A percentile compares a stretch with the other conserved stretches of the same genome.
These are phyloP conservation scores for Bipolaris cookei DNA, from an alignment of 2,329 filamentous ascomycete genomes.

Conservation along the genomic window DNA sequence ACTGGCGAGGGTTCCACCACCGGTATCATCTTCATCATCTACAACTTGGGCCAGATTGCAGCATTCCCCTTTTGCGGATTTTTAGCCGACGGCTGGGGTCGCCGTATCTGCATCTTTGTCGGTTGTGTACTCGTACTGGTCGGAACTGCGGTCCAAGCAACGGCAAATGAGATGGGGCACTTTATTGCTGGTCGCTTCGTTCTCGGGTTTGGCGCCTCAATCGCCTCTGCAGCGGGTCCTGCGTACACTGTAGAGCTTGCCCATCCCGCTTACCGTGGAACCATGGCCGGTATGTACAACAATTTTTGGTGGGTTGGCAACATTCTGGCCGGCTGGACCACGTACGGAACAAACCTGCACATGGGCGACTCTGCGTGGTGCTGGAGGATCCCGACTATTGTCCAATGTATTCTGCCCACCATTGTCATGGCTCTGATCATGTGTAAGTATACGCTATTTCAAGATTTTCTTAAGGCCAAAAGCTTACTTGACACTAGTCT, in stretches of 20 bases:
- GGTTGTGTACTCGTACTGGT: slow-evolving; percentile 61
- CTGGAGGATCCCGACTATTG: slow-evolving; percentile 58
- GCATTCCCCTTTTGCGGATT: slow-evolving; percentile 56
- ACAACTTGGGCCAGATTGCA: slow-evolving; percentile 59
- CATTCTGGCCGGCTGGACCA: slow-evolving; percentile 62
- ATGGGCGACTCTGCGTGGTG: slow-evolving; percentile 53
- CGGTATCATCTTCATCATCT: slow-evolving; percentile 56
- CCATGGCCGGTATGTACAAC: slow-evolving; percentile 65
- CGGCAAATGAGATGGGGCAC: slow-evolving; percentile 56
- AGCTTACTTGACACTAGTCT: slow-evolving; percentile 8
- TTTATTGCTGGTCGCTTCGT: slow-evolving; percentile 60
- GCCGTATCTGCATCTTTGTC: slow-evolving; percentile 63
- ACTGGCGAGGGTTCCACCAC: slow-evolving; percentile 56
- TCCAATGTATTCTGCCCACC: slow-evolving; percentile 38
- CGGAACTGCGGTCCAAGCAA: slow-evolving; percentile 59
- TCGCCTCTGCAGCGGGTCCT: slow-evolving; percentile 63
- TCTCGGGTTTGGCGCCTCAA: slow-evolving; percentile 58
- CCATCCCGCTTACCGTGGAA: slow-evolving; percentile 66
- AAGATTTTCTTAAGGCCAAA: neutral
- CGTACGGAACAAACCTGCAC: slow-evolving; percentile 48
- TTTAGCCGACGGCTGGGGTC: slow-evolving; percentile 54
- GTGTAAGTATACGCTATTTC: slow-evolving; percentile 22
- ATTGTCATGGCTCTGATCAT: slow-evolving; percentile 58
- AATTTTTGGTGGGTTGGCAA: slow-evolving; percentile 57
- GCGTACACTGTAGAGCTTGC: slow-evolving; percentile 66